These are phyloP conservation scores for Coniochaeta sp. DNA, from an alignment of 2,329 filamentous ascomycete species.

Conservation along the genomic window DNA sequence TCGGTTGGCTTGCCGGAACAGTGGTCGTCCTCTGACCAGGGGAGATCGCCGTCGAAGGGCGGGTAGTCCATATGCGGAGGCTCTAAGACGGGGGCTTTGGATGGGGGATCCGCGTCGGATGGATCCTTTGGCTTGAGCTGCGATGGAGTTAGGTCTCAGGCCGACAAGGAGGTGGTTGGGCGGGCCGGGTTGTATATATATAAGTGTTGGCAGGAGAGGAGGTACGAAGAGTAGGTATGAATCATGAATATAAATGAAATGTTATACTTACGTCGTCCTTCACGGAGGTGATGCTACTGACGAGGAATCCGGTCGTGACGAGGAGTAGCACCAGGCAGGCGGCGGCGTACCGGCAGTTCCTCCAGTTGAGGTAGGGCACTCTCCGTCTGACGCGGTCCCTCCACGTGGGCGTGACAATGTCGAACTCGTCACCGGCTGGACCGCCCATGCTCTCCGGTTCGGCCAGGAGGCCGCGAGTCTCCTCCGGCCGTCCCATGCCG, in stretches of 20 bases:
- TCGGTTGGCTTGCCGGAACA: not conserved
- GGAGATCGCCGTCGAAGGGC: slow-evolving; percentile 14
- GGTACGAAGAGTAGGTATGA: not conserved
- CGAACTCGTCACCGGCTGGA: slow-evolving; percentile 17
- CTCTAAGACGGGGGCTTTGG: slow-evolving; percentile 1
- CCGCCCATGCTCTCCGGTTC: slow-evolving; percentile 39
- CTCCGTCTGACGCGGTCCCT: slow-evolving; percentile 18
- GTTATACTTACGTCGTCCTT: slow-evolving; percentile 17
- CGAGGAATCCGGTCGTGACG: slow-evolving; percentile 22
- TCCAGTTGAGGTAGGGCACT: slow-evolving; percentile 16
- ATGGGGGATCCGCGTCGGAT: not conserved
- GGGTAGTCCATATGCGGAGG: slow-evolving; percentile 17
- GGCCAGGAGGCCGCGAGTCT: slow-evolving; percentile 34
- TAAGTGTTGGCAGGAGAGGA: not conserved
- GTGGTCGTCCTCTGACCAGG: slow-evolving; percentile 13
- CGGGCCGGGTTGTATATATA: not conserved
- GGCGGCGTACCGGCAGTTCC: slow-evolving; percentile 19
- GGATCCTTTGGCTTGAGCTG: not conserved
- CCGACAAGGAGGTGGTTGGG: not conserved
- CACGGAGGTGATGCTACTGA: slow-evolving; percentile 15
- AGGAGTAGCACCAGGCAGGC: slow-evolving; percentile 21
- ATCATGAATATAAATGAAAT: not conserved
- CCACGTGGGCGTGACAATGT: slow-evolving; percentile 13
- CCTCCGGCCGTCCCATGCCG: slow-evolving; percentile 33
- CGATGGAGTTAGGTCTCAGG: not conserved